Evolutionary conservation across 306 rosid species (phyloP).

Genomic region (Cicer yamashitae): DNA sequence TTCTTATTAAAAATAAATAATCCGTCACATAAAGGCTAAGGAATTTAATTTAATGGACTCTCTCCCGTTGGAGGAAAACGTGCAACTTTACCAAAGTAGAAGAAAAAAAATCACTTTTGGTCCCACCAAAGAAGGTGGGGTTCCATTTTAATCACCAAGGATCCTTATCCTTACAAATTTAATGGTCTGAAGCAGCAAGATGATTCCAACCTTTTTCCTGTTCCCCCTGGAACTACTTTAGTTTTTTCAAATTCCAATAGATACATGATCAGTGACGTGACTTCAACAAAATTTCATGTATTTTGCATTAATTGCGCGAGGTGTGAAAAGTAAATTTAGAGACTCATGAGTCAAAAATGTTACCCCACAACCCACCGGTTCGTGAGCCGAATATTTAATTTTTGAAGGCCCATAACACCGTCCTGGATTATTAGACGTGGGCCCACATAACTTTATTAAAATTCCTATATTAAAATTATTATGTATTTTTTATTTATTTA

Average conservation of each 20-base stretch:
- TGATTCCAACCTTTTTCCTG: conserved; percentile 6
- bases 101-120: neutral
- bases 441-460: neutral
- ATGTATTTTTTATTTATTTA: too few relatives aligned
- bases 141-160: conserved; percentile 33
- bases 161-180: neutral
- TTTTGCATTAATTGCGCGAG: neutral
- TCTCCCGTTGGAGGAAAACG: conserved; percentile 2
- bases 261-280: conserved; percentile 28
- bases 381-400: conserved; percentile 18
- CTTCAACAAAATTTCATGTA: neutral
- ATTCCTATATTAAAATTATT: too few relatives aligned
- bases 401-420: conserved; percentile 23
- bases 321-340: neutral
- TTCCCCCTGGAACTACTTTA: neutral
- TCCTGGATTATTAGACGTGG: neutral
- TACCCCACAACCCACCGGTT: conserved; percentile 27
- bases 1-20: conserved; percentile 1
- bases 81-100: conserved; percentile 40
- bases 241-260: conserved; percentile 24
- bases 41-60: conserved; percentile 18
- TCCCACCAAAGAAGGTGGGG: conserved; percentile 37
- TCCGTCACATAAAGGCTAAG: conserved; percentile 8
- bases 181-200: neutral
- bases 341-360: conserved; percentile 34